A percentile compares a stretch with the other conserved stretches of the same genome.
Evolutionary conservation across 768 basidiomycete species (phyloP).

Genomic region (Trametes gibbosa): DNA sequence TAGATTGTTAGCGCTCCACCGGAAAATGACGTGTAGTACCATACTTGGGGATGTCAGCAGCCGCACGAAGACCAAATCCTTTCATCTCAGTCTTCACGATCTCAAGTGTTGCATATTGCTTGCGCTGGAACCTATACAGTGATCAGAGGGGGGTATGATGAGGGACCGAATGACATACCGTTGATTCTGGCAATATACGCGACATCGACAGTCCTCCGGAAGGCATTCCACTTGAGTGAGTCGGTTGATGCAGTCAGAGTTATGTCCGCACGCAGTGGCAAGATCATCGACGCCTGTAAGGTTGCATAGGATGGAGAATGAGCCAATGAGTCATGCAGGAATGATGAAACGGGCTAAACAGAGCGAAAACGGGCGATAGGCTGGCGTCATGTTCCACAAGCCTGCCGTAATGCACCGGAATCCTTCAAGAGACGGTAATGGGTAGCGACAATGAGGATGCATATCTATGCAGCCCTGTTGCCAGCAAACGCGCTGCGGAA

Average conservation of each 20-base stretch:
- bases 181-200: constrained; percentile 84
- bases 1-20: background rate
- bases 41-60: constrained; percentile 65
- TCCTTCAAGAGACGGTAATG: no score
- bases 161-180: constrained; percentile 50
- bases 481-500: background rate
- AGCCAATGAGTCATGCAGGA: background rate
- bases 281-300: constrained; percentile 54
- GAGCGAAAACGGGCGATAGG: background rate
- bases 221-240: constrained; percentile 97
- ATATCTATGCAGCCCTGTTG: background rate
- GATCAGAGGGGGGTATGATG: background rate
- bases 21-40: constrained; percentile 32
- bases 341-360: background rate
- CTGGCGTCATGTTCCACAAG: no score
- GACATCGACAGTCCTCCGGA: constrained; percentile 84
- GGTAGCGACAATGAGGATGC: background rate
- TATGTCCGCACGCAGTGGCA: constrained; percentile 74
- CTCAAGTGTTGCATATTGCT: constrained; percentile 80
- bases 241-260: constrained; percentile 95
- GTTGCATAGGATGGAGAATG: background rate
- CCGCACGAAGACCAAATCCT: constrained; percentile 89
- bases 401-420: no score
- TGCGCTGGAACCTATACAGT: constrained; percentile 73
- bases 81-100: constrained; percentile 95